Base-by-base conservation (phyloP, 495 filamentous ascomycete species). In the Hypoxylon subgilvum region DNA sequence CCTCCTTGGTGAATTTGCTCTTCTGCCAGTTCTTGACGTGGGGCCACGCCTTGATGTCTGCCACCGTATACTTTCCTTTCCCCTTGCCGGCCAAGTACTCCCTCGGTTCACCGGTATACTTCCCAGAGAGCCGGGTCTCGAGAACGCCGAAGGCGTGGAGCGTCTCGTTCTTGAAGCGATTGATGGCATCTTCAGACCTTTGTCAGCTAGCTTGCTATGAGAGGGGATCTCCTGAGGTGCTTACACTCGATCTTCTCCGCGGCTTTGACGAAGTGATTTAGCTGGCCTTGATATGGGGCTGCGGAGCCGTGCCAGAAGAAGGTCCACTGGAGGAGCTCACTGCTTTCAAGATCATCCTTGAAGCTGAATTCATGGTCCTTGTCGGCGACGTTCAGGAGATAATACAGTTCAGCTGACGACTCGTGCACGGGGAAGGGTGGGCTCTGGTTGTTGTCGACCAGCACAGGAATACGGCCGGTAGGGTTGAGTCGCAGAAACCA, bases 41-140 rank as follows among this genome's bases (percentile, higher is more conserved):
- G n/a, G 79, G 69, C 79, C 79, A 84, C 0, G 81, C 77, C 34
- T 77, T 77, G 17, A 84, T 84, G 51, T 84, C 81, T 30, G 81
- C 79, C 2, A 83, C 66, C 13, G 70, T 73, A 61, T 82, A 84
- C 60, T 80, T 82, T 5, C 81, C 81, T 47, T 77, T 79, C 14
- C 81, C 81, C 8, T 76, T 79, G 3, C 81, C 81, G 2, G 78
- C 81, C 10, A 84, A 68, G 42, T 78, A 84, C 3, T 84, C 81
- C 7, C 73, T 69, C 10, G 76, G 72, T 48, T 76, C 59, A 44
- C 70, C 76, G 23, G 70, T 69, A 59, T 72, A 77, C 42, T 76
- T 76, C 9, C 76, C 76, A 10, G 68, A 72, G 10, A 80, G 73
- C 12, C 73, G 76, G 49, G 82, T 80, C 48, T 84, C 81, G 19